These are phyloP conservation scores for Fimicolochytrium jonesii DNA, from an alignment of 192 early-diverging fungal species.

Conservation along the genomic window DNA sequence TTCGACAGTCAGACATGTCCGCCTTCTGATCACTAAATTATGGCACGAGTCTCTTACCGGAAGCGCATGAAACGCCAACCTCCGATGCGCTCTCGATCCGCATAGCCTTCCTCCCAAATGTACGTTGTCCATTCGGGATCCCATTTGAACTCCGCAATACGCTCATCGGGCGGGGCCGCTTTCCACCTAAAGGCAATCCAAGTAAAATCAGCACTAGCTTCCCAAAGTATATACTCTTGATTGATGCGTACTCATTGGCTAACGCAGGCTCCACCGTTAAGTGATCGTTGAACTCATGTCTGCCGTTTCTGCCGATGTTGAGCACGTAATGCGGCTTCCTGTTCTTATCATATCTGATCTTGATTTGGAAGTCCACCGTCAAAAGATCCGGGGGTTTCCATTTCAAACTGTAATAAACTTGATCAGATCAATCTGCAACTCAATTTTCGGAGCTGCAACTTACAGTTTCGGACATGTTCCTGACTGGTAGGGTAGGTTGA, in stretches of 20 bases:
- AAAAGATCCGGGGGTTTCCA: conserved; percentile 55
- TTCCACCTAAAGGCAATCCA: conserved; percentile 26
- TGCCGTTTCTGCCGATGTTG: conserved; percentile 13
- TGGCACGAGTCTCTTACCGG: conserved; percentile 15
- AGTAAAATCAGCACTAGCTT: neutral
- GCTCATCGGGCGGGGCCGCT: conserved; percentile 29
- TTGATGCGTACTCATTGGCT: conserved; percentile 20
- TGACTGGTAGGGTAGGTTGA: conserved; percentile 38
- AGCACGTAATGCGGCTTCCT: conserved; percentile 26
- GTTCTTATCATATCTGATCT: conserved; percentile 25
- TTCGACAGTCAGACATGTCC: conserved; percentile 45
- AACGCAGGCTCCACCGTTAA: conserved; percentile 38
- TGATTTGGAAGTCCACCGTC: conserved; percentile 54
- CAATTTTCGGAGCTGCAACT: neutral
- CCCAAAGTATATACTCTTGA: neutral
- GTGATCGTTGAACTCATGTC: conserved; percentile 30
- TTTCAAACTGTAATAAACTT: conserved; percentile 50
- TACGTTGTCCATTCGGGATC: conserved; percentile 43
- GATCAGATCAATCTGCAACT: neutral
- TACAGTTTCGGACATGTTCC: conserved; percentile 57
- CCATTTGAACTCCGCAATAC: conserved; percentile 49
- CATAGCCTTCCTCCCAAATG: conserved; percentile 23
- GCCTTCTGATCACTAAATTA: neutral
- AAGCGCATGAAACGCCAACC: conserved; percentile 51
- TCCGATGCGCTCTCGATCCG: conserved; percentile 3